phyloP scores from a whole-genome alignment of 257 asterid species.

The Oldenlandia corymbosa region DNA sequence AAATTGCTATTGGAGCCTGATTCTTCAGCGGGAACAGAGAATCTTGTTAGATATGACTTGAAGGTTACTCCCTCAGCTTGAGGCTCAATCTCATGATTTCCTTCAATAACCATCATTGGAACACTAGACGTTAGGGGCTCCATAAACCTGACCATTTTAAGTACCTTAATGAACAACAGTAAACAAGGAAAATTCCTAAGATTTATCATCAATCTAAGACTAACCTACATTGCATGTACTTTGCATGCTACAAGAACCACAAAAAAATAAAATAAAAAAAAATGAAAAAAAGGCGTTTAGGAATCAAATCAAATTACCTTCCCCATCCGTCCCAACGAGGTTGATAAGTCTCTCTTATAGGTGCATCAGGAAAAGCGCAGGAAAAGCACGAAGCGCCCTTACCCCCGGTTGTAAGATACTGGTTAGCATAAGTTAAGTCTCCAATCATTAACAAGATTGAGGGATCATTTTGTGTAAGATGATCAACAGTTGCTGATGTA shows the following conservation, averaged over 20 bases:
- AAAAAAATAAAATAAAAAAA: too few relatives aligned
- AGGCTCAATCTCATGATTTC: slow-evolving; percentile 90
- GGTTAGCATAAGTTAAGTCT: slow-evolving; percentile 71
- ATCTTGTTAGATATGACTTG: slow-evolving; percentile 57
- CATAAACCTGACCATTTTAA: slow-evolving; percentile 58
- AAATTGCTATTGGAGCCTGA: slow-evolving; percentile 55
- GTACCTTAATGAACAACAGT: slow-evolving; percentile 9
- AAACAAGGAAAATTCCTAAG: neutral
- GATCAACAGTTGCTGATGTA: slow-evolving; percentile 69
- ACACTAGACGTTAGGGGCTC: slow-evolving; percentile 65
- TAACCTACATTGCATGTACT: too few relatives aligned
- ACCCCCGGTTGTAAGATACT: slow-evolving; percentile 75
- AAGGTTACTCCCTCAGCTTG: slow-evolving; percentile 51
- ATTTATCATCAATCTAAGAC: neutral
- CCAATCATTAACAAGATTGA: slow-evolving; percentile 66
- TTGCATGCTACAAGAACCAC: too few relatives aligned
- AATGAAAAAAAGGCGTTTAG: too few relatives aligned
- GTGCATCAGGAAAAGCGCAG: slow-evolving; percentile 69
- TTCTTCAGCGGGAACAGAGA: slow-evolving; percentile 74
- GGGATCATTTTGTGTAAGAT: slow-evolving; percentile 58
- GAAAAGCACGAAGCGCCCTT: slow-evolving; percentile 68
- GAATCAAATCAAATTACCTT: too few relatives aligned
- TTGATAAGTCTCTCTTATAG: slow-evolving; percentile 70
- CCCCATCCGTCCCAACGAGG: slow-evolving; percentile 98
- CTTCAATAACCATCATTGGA: slow-evolving; percentile 89